A percentile compares a stretch with the other conserved stretches of the same genome.
Conservation (phyloP, 805 yeast genomes). For the Ogataea polymorpha region DNA sequence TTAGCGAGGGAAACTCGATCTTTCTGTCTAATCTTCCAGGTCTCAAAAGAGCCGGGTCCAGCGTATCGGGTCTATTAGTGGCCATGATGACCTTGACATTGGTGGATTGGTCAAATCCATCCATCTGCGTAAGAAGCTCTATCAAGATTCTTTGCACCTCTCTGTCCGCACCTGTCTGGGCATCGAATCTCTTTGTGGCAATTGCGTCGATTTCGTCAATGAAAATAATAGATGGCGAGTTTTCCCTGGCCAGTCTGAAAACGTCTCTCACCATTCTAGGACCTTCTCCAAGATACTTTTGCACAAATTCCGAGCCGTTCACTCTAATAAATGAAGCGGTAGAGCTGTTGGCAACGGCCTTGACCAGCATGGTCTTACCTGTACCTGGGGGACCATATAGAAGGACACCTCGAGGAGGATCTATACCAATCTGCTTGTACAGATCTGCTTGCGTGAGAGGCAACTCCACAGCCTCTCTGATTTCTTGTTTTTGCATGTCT, state of each 20-base stretch:
- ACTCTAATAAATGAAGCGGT: conserved; percentile 96
- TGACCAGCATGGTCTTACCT: conserved; percentile 98
- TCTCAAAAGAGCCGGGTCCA: conserved; percentile 96
- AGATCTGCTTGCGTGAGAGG: conserved; percentile 95
- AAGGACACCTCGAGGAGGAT: conserved; percentile 97
- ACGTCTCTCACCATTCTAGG: conserved; percentile 99
- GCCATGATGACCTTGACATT: conserved; percentile 99
- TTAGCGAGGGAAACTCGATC: conserved; percentile 93
- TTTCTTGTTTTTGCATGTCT: conserved; percentile 99
- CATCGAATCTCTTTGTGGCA: conserved; percentile 98
- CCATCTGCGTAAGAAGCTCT: conserved; percentile 97
- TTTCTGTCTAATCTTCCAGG: conserved; percentile 98
- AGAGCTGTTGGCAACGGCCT: conserved; percentile 96
- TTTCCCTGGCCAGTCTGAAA: conserved; percentile 94
- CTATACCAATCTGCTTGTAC: conserved; percentile 96
- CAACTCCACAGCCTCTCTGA: conserved; percentile 96
- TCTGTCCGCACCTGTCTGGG: conserved; percentile 99
- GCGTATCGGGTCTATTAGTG: conserved; percentile 97
- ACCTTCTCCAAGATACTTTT: conserved; percentile 97
- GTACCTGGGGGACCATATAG: conserved; percentile 99
- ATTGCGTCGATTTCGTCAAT: conserved; percentile 99
- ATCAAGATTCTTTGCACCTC: conserved; percentile 97
- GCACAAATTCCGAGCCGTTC: conserved; percentile 97
- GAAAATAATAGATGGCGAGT: conserved; percentile 94
- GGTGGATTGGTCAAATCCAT: conserved; percentile 94